Percentiles rank a stretch among this genome's conserved stretches.
phyloP scores from a whole-genome alignment of 129 eudicot species.

The Artemisia argyi region DNA sequence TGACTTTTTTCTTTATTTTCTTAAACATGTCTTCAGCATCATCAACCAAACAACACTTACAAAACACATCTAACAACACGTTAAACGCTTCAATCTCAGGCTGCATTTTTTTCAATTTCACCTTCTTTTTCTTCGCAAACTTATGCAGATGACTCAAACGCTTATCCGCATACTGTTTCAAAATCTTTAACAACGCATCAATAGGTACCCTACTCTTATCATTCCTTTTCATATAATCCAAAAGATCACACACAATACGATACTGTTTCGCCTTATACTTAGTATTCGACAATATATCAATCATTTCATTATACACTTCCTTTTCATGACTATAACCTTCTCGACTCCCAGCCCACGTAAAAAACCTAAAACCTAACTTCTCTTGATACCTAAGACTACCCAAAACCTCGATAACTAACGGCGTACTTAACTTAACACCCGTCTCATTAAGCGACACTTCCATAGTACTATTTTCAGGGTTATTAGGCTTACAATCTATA shows the following conservation, averaged over 20 bases:
- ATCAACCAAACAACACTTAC: constrained; percentile 85
- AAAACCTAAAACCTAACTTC: constrained; percentile 77
- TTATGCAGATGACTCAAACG: constrained; percentile 77
- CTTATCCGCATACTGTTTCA: constrained; percentile 77
- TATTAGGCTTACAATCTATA: constrained; percentile 41
- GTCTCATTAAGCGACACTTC: constrained; percentile 53
- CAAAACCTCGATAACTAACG: constrained; percentile 62
- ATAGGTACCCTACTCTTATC: constrained; percentile 57
- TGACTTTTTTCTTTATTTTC: constrained; percentile 56
- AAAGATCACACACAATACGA: constrained; percentile 74
- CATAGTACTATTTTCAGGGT: constrained; percentile 43
- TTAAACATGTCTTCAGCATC: constrained; percentile 68
- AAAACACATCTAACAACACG: constrained; percentile 70
- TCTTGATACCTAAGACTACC: constrained; percentile 66
- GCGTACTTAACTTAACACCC: constrained; percentile 52
- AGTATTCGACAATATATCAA: constrained; percentile 77
- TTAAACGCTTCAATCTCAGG: constrained; percentile 79
- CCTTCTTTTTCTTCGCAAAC: constrained; percentile 83
- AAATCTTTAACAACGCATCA: constrained; percentile 54
- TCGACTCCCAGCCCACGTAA: constrained; percentile 82
- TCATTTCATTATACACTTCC: constrained; percentile 66
- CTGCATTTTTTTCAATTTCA: constrained; percentile 66
- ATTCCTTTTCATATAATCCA: constrained; percentile 79
- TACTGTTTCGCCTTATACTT: constrained; percentile 78
- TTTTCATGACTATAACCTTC: constrained; percentile 72